Evolutionary conservation across 1,284 basidiomycete genomes (phyloP), one percentile per base, ranked within the genome.

Genomic region (Cerrena zonata): DNA sequence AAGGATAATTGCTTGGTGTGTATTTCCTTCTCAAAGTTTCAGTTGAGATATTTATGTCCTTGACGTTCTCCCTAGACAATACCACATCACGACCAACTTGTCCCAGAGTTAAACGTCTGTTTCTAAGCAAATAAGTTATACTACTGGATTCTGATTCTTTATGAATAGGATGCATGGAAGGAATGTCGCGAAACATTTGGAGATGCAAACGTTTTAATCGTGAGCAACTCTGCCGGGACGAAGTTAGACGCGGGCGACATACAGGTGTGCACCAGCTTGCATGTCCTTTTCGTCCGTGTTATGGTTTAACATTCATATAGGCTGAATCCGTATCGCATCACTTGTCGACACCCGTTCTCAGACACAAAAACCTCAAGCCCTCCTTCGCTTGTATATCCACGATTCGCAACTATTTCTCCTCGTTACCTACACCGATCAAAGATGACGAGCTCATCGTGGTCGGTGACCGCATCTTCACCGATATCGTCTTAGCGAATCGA

Each of bases 1-100:
- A 98, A 97, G 72, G 95, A 99, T 67, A 98, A 99, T 60, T 98
- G 95, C 64, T 69, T 98, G 58, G 93, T 91, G 60, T 34, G 83
- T 70, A 26, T 24, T 41, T 4, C 21, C 5, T 19, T 49, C 22
- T 10, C 12, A n/a, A 23, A 19, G 22, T 5, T 4, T 2, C 18
- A 22, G 42, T 19, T 36, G 25, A 26, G 26, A 49, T 25, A 30
- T 30, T 26, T 34, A 30, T 38, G 19, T 11, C 49, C n/a, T n/a
- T n/a, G n/a, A n/a, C n/a, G n/a, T n/a, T n/a, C n/a, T n/a, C n/a
- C 34, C 3, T 54, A 93, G 91, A 94, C 91, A 1, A 61, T 83
- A 26, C 91, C 91, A 0, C 72, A 90, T 63, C 66, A 75, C 47
- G 91, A 94, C 60, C 66, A 69, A 4, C 71, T 93, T 21, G 82